phyloP scores from a whole-genome alignment of 1,139 yeast genomes.

The Yamadazyma friedrichii region DNA sequence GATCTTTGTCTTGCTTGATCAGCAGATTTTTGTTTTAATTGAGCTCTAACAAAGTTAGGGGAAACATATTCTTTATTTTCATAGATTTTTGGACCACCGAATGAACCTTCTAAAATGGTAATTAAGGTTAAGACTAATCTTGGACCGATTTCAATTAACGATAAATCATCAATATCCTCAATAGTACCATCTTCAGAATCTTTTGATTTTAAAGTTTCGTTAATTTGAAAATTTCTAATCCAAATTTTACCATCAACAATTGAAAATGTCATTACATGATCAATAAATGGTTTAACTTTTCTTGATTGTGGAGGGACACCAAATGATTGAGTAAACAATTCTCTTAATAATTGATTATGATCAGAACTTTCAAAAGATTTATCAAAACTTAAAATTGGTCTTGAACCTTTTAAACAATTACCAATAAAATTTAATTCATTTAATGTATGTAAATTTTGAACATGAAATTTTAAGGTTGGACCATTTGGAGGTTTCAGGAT shows the following conservation, averaged over 20 bases:
- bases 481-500: conserved; percentile 96
- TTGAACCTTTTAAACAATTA: conserved; percentile 90
- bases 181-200: conserved; percentile 33
- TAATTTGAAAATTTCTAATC: conserved; percentile 93
- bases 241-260: conserved; percentile 93
- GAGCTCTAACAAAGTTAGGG: conserved; percentile 94
- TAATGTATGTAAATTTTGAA: conserved; percentile 93
- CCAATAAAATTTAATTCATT: conserved; percentile 97
- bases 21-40: conserved; percentile 77
- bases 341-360: conserved; percentile 77
- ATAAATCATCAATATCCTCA: conserved; percentile 49
- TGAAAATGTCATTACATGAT: conserved; percentile 90
- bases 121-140: conserved; percentile 91
- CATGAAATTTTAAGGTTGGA: conserved; percentile 90
- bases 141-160: conserved; percentile 94
- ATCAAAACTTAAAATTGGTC: conserved; percentile 94
- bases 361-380: conserved; percentile 57
- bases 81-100: conserved; percentile 96
- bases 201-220: conserved; percentile 61
- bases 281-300: conserved; percentile 90
- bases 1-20: conserved; percentile 75
- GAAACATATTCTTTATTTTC: conserved; percentile 96
- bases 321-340: conserved; percentile 78
- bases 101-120: conserved; percentile 92
- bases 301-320: conserved; percentile 98